phyloP scores from a whole-genome alignment of 2,329 filamentous ascomycete species.

The Cladophialophora yegresii region DNA sequence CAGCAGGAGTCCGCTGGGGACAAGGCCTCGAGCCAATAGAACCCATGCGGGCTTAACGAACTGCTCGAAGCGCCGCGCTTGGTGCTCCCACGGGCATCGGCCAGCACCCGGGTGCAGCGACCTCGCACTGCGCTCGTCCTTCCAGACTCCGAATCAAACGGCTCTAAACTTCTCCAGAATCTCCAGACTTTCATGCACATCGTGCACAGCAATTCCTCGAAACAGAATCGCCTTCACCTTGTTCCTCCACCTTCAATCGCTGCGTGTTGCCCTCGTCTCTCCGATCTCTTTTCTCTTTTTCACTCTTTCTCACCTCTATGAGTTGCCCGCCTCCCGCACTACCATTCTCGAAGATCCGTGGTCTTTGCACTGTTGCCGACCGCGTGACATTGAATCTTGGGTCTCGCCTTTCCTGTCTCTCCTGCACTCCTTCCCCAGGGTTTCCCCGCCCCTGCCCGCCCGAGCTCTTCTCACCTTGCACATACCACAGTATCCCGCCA shows the following conservation, averaged over 20 bases:
- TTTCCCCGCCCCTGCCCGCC: slow-evolving; percentile 3
- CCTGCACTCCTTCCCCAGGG: neutral
- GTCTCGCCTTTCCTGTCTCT: neutral
- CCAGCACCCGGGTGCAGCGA: slow-evolving; percentile 3
- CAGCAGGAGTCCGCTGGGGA: slow-evolving; percentile 11
- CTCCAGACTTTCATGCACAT: slow-evolving; percentile 14
- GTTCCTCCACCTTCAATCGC: neutral
- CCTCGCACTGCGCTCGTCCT: neutral
- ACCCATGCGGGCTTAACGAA: neutral
- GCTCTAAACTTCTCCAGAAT: slow-evolving; percentile 8
- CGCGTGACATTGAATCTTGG: neutral
- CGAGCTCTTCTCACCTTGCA: slow-evolving; percentile 2
- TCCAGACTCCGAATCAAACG: neutral
- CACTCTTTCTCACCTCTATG: neutral
- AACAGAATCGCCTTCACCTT: slow-evolving; percentile 10
- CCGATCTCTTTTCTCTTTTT: slow-evolving; percentile 6
- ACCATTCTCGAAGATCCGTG: neutral
- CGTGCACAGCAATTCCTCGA: slow-evolving; percentile 12
- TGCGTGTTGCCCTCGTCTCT: neutral
- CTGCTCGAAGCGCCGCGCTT: neutral
- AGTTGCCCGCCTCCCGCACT: neutral
- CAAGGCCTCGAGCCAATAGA: neutral
- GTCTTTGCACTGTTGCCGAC: neutral
- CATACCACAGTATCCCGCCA: neutral
- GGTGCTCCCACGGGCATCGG: slow-evolving; percentile 2